Base-by-base conservation (phyloP, 768 basidiomycete species). In the Mycena maculata region DNA sequence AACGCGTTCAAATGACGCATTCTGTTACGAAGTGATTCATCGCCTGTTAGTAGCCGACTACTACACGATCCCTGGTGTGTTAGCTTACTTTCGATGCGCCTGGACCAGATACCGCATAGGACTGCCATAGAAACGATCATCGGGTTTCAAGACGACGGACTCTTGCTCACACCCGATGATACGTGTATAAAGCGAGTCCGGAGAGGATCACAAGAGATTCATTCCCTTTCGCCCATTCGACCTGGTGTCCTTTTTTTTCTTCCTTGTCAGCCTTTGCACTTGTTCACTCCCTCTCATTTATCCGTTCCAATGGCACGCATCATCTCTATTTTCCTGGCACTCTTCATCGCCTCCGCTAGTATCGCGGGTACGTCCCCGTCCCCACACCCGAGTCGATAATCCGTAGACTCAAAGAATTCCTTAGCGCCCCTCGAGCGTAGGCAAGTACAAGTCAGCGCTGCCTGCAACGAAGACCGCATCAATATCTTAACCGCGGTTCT, bases 241-340 rank as follows among this genome's bases (percentile, higher is more conserved):
- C 53, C 53, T 54, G 53, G 53, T 54, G 53, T 54, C 53, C 39
- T 39, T 25, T 54, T 13, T 54, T 39, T 25, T 54, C 22, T 39
- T 28, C 16, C 50, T 33, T 54, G 38, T 39, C 18, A 13, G 33
- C 33, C 13, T 36, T 36, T 13, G 6, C 13, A 7, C 33, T 36
- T 13, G 33, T 54, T 39, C 53, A 22, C 38, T 39, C 15, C 22
- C 22, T 54, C 30, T 38, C 36, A 25, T 25, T 54, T 39, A 39
- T 54, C 22, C 36, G 10, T 39, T 13, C 23, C 16, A 54, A 54
- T 54, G 53, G 53, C 53, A 39, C 53, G 53, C 33, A 22, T 54
- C 53, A 15, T 33, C 28, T 54, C 53, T 54, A 12, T 54, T 36
- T 23, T 54, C 36, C 23, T 54, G 31, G 53, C 53, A 3, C 36